These are phyloP conservation scores for Plicaturopsis crispa DNA, from an alignment of 768 basidiomycete species.

Conservation along the genomic window DNA sequence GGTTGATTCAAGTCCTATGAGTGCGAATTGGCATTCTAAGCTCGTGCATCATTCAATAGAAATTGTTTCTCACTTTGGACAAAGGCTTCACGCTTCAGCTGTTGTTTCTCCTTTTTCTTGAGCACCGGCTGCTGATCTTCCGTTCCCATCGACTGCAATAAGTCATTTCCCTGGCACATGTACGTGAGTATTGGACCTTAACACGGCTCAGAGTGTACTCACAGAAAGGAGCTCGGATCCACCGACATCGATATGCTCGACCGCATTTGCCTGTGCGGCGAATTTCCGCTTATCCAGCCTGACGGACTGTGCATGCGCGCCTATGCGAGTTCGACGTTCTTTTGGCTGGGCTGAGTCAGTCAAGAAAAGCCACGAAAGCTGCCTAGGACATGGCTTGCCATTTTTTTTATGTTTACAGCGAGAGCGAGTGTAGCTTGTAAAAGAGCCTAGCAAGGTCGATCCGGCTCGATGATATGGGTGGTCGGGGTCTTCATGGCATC, in stretches of 20 bases:
- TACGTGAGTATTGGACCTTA: conserved; percentile 8
- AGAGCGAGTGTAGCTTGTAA: no score
- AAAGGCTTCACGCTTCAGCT: conserved; percentile 60
- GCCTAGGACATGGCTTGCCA: no score
- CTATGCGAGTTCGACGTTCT: conserved; percentile 34
- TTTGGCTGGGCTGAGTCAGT: conserved; percentile 34
- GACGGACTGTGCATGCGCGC: conserved; percentile 45
- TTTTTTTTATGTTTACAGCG: no score
- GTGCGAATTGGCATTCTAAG: background rate
- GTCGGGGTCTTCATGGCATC: no score
- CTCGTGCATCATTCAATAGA: background rate
- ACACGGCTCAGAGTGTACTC: conserved; percentile 9
- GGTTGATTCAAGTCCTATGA: conserved; percentile 40
- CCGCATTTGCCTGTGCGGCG: conserved; percentile 39
- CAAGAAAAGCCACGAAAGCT: no score
- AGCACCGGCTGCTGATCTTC: conserved; percentile 16
- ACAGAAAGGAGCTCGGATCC: conserved; percentile 34
- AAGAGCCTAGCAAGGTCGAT: no score
- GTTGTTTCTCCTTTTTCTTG: conserved; percentile 64
- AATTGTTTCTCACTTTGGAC: conserved; percentile 42
- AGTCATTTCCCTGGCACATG: conserved; percentile 30
- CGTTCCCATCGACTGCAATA: conserved; percentile 28
- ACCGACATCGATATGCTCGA: conserved; percentile 42
- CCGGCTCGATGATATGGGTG: no score
- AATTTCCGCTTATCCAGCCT: conserved; percentile 40